phyloP scores from a whole-genome alignment of 345 rosid genomes.

The Brassica rapa region DNA sequence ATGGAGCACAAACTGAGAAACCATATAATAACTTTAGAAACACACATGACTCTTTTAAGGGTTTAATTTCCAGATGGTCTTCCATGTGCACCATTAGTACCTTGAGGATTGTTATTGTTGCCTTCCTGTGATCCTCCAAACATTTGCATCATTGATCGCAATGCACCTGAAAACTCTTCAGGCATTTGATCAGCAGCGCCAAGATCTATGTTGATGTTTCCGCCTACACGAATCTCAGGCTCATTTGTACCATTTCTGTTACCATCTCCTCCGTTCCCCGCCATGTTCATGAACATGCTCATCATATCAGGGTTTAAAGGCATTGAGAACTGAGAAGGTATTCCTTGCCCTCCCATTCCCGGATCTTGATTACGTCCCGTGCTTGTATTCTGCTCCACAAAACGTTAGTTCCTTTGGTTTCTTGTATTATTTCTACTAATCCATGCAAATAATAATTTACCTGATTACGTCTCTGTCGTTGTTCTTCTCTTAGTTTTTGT shows the following conservation, averaged over 20 bases:
- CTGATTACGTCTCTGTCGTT: conserved; percentile 51
- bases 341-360: conserved; percentile 23
- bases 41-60: neutral
- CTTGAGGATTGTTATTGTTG: conserved; percentile 37
- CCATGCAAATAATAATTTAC: conserved; percentile 33
- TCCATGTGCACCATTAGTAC: conserved; percentile 38
- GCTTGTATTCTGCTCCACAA: conserved; percentile 31
- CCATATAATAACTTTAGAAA: neutral
- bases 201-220: conserved; percentile 31
- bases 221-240: conserved; percentile 35
- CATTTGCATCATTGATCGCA: conserved; percentile 72
- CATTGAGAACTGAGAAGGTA: conserved; percentile 33
- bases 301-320: conserved; percentile 30
- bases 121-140: conserved; percentile 56
- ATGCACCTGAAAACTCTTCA: conserved; percentile 55
- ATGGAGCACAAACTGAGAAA: neutral
- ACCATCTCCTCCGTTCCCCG: conserved; percentile 32
- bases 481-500: conserved; percentile 66
- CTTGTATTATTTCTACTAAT: conserved; percentile 16
- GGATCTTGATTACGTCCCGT: conserved; percentile 24
- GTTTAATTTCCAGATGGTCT: conserved; percentile 43
- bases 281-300: conserved; percentile 45
- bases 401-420: neutral
- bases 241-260: conserved; percentile 22
- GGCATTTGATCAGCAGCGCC: conserved; percentile 34